phyloP scores from a whole-genome alignment of 1,284 basidiomycete species.

The Vanrija sp. region DNA sequence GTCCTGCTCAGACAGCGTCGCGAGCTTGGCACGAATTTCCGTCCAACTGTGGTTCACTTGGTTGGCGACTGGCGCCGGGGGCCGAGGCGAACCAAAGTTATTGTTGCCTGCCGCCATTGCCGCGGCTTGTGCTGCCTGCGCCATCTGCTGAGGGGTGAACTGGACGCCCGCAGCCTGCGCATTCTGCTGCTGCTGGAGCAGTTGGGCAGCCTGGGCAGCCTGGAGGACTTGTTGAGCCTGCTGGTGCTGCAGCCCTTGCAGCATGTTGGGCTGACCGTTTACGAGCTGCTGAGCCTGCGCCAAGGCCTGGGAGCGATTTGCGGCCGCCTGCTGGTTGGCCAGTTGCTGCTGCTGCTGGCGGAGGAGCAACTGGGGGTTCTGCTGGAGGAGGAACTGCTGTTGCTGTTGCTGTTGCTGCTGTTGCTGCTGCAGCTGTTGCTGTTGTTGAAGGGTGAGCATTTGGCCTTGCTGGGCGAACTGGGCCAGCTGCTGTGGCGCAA shows the following conservation, averaged over 20 bases:
- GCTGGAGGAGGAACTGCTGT: slow-evolving; percentile 8
- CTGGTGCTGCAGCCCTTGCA: slow-evolving; percentile 7
- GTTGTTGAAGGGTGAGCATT: slow-evolving; percentile 14
- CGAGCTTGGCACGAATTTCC: slow-evolving; percentile 27
- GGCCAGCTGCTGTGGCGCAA: slow-evolving; percentile 17
- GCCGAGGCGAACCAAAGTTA: slow-evolving; percentile 31
- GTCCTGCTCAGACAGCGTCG: slow-evolving; percentile 31
- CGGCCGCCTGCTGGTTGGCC: not conserved
- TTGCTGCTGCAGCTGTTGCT: slow-evolving; percentile 17
- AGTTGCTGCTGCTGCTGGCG: slow-evolving; percentile 18
- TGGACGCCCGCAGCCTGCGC: slow-evolving; percentile 16
- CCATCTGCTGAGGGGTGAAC: slow-evolving; percentile 16
- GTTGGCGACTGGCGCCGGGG: slow-evolving; percentile 17
- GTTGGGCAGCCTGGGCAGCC: slow-evolving; percentile 15
- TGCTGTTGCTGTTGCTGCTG: slow-evolving; percentile 8
- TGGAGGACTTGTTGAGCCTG: slow-evolving; percentile 7
- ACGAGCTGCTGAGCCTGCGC: slow-evolving; percentile 10
- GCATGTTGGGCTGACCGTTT: slow-evolving; percentile 1
- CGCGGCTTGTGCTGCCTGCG: slow-evolving; percentile 16
- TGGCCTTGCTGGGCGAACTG: slow-evolving; percentile 14
- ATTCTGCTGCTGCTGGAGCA: slow-evolving; percentile 17
- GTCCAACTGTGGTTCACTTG: too few relatives aligned
- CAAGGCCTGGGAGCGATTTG: slow-evolving; percentile 3
- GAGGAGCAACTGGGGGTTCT: slow-evolving; percentile 9
- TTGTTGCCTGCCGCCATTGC: slow-evolving; percentile 5